Evolutionary conservation across 768 basidiomycete species (phyloP).

Genomic region (Boletus sp.): DNA sequence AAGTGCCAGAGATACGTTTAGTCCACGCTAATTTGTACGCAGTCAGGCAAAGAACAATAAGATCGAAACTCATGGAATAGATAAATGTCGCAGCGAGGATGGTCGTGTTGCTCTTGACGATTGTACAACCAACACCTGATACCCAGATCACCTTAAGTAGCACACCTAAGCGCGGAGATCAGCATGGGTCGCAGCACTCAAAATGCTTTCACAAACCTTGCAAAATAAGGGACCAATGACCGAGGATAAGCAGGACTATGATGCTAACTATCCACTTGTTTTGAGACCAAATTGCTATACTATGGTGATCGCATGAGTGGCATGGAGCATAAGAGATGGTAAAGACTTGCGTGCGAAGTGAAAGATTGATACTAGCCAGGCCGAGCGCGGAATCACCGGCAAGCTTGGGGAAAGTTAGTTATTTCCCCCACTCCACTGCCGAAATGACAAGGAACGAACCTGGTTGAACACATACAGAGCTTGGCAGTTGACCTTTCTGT

Average conservation of each 20-base stretch:
- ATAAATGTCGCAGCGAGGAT: slow-evolving; percentile 69
- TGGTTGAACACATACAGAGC: slow-evolving; percentile 47
- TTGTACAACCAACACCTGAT: slow-evolving; percentile 48
- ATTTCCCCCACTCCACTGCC: neutral
- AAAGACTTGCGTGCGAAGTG: slow-evolving; percentile 40
- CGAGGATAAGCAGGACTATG: slow-evolving; percentile 55
- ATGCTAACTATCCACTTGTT: slow-evolving; percentile 48
- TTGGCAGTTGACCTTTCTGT: slow-evolving; percentile 42
- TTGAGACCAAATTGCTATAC: slow-evolving; percentile 66
- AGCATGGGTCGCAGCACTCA: neutral
- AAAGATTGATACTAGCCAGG: slow-evolving; percentile 45
- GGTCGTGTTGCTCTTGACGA: slow-evolving; percentile 57
- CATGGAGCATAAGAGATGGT: neutral
- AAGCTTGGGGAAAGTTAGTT: slow-evolving; percentile 26
- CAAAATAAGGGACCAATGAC: slow-evolving; percentile 68
- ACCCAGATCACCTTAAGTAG: slow-evolving; percentile 57
- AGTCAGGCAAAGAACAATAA: slow-evolving; percentile 56
- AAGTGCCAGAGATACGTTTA: slow-evolving; percentile 9
- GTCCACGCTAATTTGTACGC: slow-evolving; percentile 51
- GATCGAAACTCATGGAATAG: slow-evolving; percentile 74
- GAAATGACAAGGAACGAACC: slow-evolving; percentile 25
- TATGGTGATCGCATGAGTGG: slow-evolving; percentile 21
- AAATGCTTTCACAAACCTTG: slow-evolving; percentile 42
- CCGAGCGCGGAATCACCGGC: slow-evolving; percentile 43
- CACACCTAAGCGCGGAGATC: slow-evolving; percentile 40